phyloP scores from a whole-genome alignment of 768 basidiomycete species.

The Tylopilus cervinicoccineus region DNA sequence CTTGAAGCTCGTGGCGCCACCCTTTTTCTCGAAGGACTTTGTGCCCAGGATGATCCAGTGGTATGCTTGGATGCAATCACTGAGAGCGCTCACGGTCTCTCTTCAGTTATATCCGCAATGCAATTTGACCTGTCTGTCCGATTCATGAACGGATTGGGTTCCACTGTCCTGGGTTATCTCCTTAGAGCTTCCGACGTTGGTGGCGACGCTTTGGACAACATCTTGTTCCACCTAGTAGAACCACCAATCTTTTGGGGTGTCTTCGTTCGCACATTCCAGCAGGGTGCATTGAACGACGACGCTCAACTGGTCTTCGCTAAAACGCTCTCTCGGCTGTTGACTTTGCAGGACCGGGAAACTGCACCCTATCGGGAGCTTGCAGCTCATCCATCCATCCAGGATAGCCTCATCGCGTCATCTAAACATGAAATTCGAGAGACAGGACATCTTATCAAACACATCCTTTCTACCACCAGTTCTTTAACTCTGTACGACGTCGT shows the following conservation, averaged over 20 bases:
- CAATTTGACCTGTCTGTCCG: conserved; percentile 31
- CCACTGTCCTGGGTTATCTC: conserved; percentile 37
- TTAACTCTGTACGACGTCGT: conserved; percentile 13
- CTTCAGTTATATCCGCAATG: conserved; percentile 39
- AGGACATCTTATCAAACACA: conserved; percentile 40
- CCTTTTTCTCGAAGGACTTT: conserved; percentile 47
- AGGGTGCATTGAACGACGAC: conserved; percentile 27
- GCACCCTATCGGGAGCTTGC: conserved; percentile 38
- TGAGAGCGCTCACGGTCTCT: conserved; percentile 34
- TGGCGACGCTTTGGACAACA: conserved; percentile 37
- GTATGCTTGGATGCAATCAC: conserved; percentile 37
- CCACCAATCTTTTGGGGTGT: conserved; percentile 49
- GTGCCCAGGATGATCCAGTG: conserved; percentile 35
- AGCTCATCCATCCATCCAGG: conserved; percentile 24
- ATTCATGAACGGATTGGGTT: conserved; percentile 42
- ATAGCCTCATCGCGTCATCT: conserved; percentile 21
- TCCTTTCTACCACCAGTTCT: conserved; percentile 24
- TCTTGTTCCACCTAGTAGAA: conserved; percentile 42
- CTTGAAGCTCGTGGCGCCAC: conserved; percentile 20
- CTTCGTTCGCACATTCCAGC: conserved; percentile 33
- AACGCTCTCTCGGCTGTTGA: conserved; percentile 46
- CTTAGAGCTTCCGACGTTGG: conserved; percentile 36
- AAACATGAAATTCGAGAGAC: conserved; percentile 25
- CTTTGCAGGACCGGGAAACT: conserved; percentile 31
- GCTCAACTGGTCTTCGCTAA: conserved; percentile 42